Percentiles rank a stretch among this genome's conserved stretches.
These are phyloP conservation scores for Herpotrichia juniperi DNA, from an alignment of 2,329 filamentous ascomycete species.

Conservation along the genomic window DNA sequence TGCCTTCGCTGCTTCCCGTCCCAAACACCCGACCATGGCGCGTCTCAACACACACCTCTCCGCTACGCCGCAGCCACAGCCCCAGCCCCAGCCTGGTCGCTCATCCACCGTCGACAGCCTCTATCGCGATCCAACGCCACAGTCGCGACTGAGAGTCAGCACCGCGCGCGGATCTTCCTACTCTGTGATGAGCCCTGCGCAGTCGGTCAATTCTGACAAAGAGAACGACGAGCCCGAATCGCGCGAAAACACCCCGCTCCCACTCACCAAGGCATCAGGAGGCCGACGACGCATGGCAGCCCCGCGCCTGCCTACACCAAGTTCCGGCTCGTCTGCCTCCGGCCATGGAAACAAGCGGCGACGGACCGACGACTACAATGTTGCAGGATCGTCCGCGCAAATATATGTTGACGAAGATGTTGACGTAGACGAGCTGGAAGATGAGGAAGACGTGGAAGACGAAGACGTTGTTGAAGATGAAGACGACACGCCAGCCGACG, in stretches of 20 bases:
- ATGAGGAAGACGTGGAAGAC: constrained; percentile 12
- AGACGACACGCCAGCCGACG: constrained; percentile 8
- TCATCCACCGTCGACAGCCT: constrained; percentile 41
- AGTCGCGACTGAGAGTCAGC: constrained; percentile 16
- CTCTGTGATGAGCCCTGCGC: constrained; percentile 39
- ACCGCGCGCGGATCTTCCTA: constrained; percentile 33
- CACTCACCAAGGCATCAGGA: constrained; percentile 50
- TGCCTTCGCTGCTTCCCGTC: background rate
- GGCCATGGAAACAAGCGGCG: constrained; percentile 51
- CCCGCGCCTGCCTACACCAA: constrained; percentile 45
- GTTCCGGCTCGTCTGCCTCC: constrained; percentile 38
- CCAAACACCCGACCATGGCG: constrained; percentile 32
- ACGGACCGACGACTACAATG: constrained; percentile 47
- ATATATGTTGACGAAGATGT: constrained; percentile 15
- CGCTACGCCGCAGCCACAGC: constrained; percentile 34
- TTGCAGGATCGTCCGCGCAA: constrained; percentile 8
- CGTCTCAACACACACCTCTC: constrained; percentile 42
- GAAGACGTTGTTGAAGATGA: constrained; percentile 16
- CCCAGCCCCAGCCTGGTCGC: constrained; percentile 20
- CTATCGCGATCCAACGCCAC: constrained; percentile 45
- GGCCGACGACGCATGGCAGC: constrained; percentile 46
- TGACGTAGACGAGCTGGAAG: constrained; percentile 11
- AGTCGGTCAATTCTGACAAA: constrained; percentile 49
- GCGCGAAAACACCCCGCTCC: constrained; percentile 31
- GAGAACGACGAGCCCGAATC: constrained; percentile 48